phyloP scores from a whole-genome alignment of 192 early-diverging fungal genomes.

The Anaeromyces robustus region DNA sequence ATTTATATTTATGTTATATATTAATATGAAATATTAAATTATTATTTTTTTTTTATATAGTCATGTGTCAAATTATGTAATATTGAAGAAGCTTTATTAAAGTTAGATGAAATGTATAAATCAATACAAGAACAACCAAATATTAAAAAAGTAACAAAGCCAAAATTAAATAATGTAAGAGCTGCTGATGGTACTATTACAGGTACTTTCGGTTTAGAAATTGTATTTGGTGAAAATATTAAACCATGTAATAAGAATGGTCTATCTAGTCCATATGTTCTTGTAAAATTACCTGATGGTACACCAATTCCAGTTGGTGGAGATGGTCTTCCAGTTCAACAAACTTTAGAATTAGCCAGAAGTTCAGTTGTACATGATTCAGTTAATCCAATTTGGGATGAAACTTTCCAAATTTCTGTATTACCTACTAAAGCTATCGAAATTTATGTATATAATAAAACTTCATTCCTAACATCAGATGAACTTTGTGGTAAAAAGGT shows the following conservation, averaged over 20 bases:
- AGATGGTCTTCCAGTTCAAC: background rate
- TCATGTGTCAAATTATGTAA: constrained; percentile 43
- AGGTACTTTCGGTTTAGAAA: constrained; percentile 12
- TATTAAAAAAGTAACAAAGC: constrained; percentile 4
- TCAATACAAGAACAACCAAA: constrained; percentile 26
- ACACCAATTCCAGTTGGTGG: constrained; percentile 7
- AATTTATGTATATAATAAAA: constrained; percentile 23
- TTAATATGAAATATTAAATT: background rate
- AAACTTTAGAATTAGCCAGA: constrained; percentile 18
- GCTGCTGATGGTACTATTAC: constrained; percentile 9
- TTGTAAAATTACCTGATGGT: constrained; percentile 34
- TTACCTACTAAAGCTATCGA: constrained; percentile 32
- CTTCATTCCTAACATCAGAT: constrained; percentile 24
- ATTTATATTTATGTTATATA: no score
- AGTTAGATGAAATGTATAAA: constrained; percentile 32
- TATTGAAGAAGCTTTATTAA: constrained; percentile 29
- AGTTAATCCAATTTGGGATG: constrained; percentile 67
- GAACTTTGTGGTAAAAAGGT: constrained; percentile 26
- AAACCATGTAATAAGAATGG: constrained; percentile 34
- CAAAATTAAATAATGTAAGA: background rate
- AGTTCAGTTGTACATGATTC: constrained; percentile 40
- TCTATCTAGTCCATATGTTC: constrained; percentile 26
- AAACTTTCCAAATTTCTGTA: constrained; percentile 50
- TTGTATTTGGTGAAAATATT: constrained; percentile 36
- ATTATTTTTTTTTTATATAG: constrained; percentile 11